Conservation (phyloP, 106 monocot species). For the Dactylorhiza incarnata region DNA sequence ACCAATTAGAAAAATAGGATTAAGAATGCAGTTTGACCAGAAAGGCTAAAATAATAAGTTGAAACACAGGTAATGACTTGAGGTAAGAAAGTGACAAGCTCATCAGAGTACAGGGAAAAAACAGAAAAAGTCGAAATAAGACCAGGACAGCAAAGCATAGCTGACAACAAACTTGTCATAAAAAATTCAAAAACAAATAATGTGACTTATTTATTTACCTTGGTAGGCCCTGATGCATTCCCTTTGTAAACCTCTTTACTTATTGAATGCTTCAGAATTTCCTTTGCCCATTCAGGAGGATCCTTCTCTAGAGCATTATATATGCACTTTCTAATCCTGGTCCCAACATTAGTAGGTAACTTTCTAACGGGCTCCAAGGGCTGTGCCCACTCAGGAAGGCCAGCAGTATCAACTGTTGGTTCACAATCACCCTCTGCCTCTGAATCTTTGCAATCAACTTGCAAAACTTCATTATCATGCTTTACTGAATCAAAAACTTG, state of each 20-base stretch:
- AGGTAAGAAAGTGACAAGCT: neutral
- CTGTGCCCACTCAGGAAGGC: slow-evolving; percentile 83
- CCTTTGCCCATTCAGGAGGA: slow-evolving; percentile 94
- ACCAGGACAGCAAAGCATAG: neutral
- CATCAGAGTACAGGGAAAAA: neutral
- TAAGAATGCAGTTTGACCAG: neutral
- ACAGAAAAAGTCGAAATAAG: neutral
- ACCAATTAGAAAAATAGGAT: slow-evolving; percentile 8
- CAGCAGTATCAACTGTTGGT: slow-evolving; percentile 20
- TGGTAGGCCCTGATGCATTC: slow-evolving; percentile 97
- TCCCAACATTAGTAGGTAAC: slow-evolving; percentile 95
- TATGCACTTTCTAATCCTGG: slow-evolving; percentile 88
- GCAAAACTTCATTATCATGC: slow-evolving; percentile 26
- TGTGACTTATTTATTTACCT: slow-evolving; percentile 36
- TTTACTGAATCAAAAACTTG: neutral
- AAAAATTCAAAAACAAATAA: neutral
- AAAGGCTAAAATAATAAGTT: neutral
- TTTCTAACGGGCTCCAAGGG: slow-evolving; percentile 82
- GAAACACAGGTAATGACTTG: neutral
- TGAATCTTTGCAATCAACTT: slow-evolving; percentile 47
- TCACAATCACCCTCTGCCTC: slow-evolving; percentile 23
- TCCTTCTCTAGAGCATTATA: slow-evolving; percentile 65
- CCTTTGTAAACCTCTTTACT: slow-evolving; percentile 98
- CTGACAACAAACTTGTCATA: neutral
- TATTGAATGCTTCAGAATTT: slow-evolving; percentile 83